Evolutionary conservation across 352 stramenopile species (phyloP), one percentile per base, ranked within the genome.

Genomic region (Globisporangium cystogenes): DNA sequence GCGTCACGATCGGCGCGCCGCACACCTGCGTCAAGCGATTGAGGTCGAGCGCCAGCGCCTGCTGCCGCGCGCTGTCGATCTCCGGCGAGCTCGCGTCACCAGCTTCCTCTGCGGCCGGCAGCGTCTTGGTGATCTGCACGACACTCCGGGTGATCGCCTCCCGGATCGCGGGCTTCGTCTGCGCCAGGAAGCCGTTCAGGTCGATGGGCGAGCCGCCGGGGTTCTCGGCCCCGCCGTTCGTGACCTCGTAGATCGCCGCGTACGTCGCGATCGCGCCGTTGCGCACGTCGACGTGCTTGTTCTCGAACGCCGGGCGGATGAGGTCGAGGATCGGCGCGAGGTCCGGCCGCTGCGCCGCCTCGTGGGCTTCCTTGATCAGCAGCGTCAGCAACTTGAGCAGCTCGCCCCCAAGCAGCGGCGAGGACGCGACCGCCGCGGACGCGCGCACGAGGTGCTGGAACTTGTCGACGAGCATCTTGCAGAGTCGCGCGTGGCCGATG

Each of bases 251-350:
- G 12, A 93, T 83, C 1, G 69, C 73, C 0, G 67, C 64, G 49
- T 91, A 93, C 7, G 74, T 79, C 1, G 72, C 62, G 16, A 90
- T 84, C 0, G 82, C 82, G 0, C 67, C 80, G 31, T 82, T 93
- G 1, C 80, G 76, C 1, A 93, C 74, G 24, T 93, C 82, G 5
- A 93, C 80, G 50, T 93, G 82, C 35, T 93, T 93, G 68, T 90
- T 90, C 29, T 90, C 82, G 23, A 93, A 68, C 2, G 76, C 76
- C 0, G 70, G 67, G 0, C 65, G 56, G 18, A 91, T 71, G 14
- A 88, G 54, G 3, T 50, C 29, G 16, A 90, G 48, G 21, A 93
- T 75, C 18, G 72, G 37, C 1, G 46, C 24, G 18, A 85, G 36
- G 31, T 84, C 69, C 14, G 72, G 67, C 4, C 31, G 29, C 11